Evolutionary conservation across 768 basidiomycete species (phyloP), one percentile per base, ranked within the genome.

Genomic region (Serendipita sp.): DNA sequence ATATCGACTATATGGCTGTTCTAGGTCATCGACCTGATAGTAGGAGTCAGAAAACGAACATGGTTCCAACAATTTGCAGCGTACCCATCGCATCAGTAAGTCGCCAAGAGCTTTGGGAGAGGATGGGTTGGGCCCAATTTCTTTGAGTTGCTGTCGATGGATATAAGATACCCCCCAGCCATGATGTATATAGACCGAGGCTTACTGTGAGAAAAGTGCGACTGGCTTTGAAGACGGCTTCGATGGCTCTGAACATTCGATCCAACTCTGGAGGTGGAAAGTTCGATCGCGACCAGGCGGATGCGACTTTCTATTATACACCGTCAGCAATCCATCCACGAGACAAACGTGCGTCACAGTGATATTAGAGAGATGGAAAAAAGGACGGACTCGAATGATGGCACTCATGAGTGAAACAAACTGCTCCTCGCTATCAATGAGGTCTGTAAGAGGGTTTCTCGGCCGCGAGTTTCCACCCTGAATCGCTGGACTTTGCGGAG

Each of bases 51-150:
- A 60, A 27, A 27, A 16, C n/a, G 34, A 34, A 36, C 10, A 4
- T 8, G 18, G 27, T 36, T 16, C 23, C 11, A 10, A 18, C 33
- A 27, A 10, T 31, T 60, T n/a, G 55, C 16, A 36, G 34, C 18
- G n/a, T 68, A 95, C 95, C 96, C 95, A 98, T 75, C 88, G 85
- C 88, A 97, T 96, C 63, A 99, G 78, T 44, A 99, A 77, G 73
- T 98, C 95, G 44, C 96, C 94, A 33, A 99, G 78, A 11, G 87
- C 91, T 71, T 93, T 96, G 3, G 94, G 92, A 11, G 89, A 91
- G 3, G 90, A 85, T 1, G 95, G 94, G 74, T 86, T 90, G 16
- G 88, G 83, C 18, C 92, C 94, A 66, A 98, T 92, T 66, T 95
- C 93, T 74, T 88, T 92, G 63, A 98, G 77, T 83, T 88, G 89